A percentile compares a stretch with the other conserved stretches of the same genome.
phyloP scores from a whole-genome alignment of 192 early-diverging fungal genomes.

The Chytriomyces sp. region DNA sequence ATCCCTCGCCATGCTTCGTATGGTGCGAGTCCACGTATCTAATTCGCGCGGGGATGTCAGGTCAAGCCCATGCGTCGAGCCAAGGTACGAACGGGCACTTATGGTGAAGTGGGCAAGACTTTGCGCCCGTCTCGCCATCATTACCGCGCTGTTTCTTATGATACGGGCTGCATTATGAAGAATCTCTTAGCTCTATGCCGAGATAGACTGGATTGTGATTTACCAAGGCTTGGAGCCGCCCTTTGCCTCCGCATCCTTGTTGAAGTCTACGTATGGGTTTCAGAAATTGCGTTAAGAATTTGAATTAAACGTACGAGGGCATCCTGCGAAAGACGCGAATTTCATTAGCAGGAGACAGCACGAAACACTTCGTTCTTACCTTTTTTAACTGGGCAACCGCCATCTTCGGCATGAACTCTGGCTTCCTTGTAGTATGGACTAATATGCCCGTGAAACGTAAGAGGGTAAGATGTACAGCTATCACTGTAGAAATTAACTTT shows the following conservation, averaged over 20 bases:
- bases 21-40: constrained; percentile 13
- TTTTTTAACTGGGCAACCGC: constrained; percentile 8
- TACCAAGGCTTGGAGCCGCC: neutral
- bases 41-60: neutral
- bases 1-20: constrained; percentile 5
- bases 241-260: neutral
- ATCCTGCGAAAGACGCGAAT: neutral
- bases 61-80: neutral
- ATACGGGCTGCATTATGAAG: neutral
- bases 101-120: neutral
- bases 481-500: too few relatives aligned
- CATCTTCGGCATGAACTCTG: constrained; percentile 16
- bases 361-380: too few relatives aligned
- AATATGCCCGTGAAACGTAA: too few relatives aligned
- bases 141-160: neutral
- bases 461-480: too few relatives aligned
- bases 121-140: neutral
- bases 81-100: constrained; percentile 16
- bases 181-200: too few relatives aligned
- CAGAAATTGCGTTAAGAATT: neutral
- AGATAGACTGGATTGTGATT: too few relatives aligned
- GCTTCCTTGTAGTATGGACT: constrained; percentile 45
- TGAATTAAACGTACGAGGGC: neutral
- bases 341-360: too few relatives aligned
- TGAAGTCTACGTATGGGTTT: neutral